A percentile compares a stretch with the other conserved stretches of the same genome.
phyloP scores from a whole-genome alignment of 31 red algal species.

The Endocladia muricata region DNA sequence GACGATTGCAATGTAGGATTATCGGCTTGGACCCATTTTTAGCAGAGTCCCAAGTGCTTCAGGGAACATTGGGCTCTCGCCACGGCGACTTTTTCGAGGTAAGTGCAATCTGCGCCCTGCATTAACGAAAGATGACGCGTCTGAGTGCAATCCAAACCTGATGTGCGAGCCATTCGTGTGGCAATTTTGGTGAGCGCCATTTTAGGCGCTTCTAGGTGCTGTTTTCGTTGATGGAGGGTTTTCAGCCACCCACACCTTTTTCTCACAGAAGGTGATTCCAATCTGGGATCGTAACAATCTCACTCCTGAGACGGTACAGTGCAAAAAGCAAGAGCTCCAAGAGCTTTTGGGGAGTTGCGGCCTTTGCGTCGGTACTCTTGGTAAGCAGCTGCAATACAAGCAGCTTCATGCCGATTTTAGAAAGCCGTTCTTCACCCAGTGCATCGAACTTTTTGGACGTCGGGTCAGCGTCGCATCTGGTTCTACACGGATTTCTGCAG shows the following conservation, averaged over 20 bases:
- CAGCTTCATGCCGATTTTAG: not conserved
- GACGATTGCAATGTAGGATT: not conserved
- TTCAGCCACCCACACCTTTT: slow-evolving; percentile 31
- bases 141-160: too few relatives aligned
- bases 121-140: too few relatives aligned
- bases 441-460: slow-evolving; percentile 37
- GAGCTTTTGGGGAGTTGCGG: slow-evolving; percentile 29
- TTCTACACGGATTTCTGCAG: slow-evolving; percentile 11
- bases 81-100: slow-evolving; percentile 55
- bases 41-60: not conserved
- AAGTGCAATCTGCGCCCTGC: too few relatives aligned
- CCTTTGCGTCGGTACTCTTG: slow-evolving; percentile 10
- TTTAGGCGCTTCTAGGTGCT: slow-evolving; percentile 58
- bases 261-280: slow-evolving; percentile 28
- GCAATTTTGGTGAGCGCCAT: not conserved
- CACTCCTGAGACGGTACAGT: not conserved
- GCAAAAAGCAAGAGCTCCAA: slow-evolving; percentile 31
- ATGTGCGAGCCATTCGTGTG: not conserved
- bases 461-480: slow-evolving; percentile 19
- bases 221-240: slow-evolving; percentile 59
- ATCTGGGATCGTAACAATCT: not conserved
- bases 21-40: slow-evolving; percentile 36
- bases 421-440: slow-evolving; percentile 18
- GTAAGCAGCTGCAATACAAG: slow-evolving; percentile 19
- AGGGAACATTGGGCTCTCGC: slow-evolving; percentile 23